Evolutionary conservation across 2,329 filamentous ascomycete genomes (phyloP).

Genomic region (Massarina eburnea): DNA sequence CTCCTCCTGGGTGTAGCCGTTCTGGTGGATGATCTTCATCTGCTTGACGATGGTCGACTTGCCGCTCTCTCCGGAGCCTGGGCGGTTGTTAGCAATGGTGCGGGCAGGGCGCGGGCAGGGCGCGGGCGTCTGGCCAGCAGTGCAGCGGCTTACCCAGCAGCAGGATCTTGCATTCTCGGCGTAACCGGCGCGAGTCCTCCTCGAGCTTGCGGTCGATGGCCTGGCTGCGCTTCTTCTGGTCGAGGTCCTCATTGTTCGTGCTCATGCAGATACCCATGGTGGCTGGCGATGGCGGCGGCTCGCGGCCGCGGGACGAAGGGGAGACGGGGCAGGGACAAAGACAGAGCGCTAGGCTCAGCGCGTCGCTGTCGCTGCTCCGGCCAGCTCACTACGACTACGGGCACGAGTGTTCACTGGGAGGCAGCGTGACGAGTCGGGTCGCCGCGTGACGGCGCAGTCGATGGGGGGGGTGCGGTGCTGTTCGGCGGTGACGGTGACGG

Average conservation of each 20-base stretch:
- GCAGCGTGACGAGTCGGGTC: slow-evolving; percentile 21
- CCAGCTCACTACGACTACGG: background rate
- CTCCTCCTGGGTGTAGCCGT: slow-evolving; percentile 94
- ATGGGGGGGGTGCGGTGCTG: slow-evolving; percentile 9
- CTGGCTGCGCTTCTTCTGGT: slow-evolving; percentile 95
- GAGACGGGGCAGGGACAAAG: slow-evolving; percentile 24
- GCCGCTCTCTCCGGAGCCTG: slow-evolving; percentile 96
- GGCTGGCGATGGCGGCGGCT: slow-evolving; percentile 32
- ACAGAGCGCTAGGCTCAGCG: slow-evolving; percentile 31
- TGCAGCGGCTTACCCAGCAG: slow-evolving; percentile 74
- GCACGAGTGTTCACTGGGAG: slow-evolving; percentile 11
- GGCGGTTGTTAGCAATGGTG: slow-evolving; percentile 25
- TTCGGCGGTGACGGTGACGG: slow-evolving; percentile 10
- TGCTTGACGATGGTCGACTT: slow-evolving; percentile 99
- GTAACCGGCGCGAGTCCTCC: slow-evolving; percentile 88
- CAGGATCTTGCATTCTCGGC: slow-evolving; percentile 98
- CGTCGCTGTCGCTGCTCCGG: slow-evolving; percentile 25
- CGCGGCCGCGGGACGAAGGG: slow-evolving; percentile 29
- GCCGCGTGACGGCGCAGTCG: slow-evolving; percentile 25
- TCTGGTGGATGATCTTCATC: slow-evolving; percentile 99
- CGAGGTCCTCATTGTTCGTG: slow-evolving; percentile 79
- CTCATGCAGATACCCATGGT: slow-evolving; percentile 95
- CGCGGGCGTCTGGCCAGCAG: too few relatives aligned
- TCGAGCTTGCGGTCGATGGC: slow-evolving; percentile 92
- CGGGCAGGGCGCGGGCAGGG: background rate